phyloP scores from a whole-genome alignment of 805 yeast genomes.

The Cyberlindnera sargentensis region DNA sequence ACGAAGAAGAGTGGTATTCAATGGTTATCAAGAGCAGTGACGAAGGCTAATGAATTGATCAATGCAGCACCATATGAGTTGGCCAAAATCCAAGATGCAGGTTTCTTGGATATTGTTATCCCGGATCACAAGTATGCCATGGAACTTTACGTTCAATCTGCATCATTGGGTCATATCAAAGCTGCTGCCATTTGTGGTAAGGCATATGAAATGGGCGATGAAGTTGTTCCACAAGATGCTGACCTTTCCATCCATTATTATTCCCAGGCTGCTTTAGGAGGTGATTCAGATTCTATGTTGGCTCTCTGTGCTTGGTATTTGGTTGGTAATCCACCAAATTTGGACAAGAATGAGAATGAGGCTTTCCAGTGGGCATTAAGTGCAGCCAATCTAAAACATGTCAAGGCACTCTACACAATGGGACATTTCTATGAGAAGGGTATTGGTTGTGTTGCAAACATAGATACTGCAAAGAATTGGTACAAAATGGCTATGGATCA shows the following conservation, averaged over 20 bases:
- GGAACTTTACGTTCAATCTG: conserved; percentile 80
- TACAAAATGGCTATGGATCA: conserved; percentile 63
- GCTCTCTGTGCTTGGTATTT: conserved; percentile 96
- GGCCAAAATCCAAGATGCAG: conserved; percentile 75
- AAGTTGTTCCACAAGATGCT: conserved; percentile 66
- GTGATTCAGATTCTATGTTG: conserved; percentile 85
- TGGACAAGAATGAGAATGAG: conserved; percentile 72
- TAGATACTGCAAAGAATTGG: conserved; percentile 62
- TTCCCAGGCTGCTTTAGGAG: conserved; percentile 82
- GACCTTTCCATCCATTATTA: conserved; percentile 87
- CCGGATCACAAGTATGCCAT: conserved; percentile 79
- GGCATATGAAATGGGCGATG: conserved; percentile 70
- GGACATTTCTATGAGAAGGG: conserved; percentile 85
- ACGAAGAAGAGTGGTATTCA: conserved; percentile 83
- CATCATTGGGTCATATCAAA: conserved; percentile 77
- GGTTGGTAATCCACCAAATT: conserved; percentile 80
- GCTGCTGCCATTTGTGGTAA: conserved; percentile 77
- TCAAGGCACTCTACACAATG: conserved; percentile 80
- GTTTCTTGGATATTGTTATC: conserved; percentile 81
- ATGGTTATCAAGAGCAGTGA: conserved; percentile 86
- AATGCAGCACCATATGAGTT: conserved; percentile 94
- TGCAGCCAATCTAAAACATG: conserved; percentile 68
- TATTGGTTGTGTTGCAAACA: conserved; percentile 66
- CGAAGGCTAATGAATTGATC: conserved; percentile 73
- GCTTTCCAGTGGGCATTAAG: conserved; percentile 92